These are phyloP conservation scores for Ilyonectria robusta DNA, from an alignment of 2,329 filamentous ascomycete genomes.

Conservation along the genomic window DNA sequence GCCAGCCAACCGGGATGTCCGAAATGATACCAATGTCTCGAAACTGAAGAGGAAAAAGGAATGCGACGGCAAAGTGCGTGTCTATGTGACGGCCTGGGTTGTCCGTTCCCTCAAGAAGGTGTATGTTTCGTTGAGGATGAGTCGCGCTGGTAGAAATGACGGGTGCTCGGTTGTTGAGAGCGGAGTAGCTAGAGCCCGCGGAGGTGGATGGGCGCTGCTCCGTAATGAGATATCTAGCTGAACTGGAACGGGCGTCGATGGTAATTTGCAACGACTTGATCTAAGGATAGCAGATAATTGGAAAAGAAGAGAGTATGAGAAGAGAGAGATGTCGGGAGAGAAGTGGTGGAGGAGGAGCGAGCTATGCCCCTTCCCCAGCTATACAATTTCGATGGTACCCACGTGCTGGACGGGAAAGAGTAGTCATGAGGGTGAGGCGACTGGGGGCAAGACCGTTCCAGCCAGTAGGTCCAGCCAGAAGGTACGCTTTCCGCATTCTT, in stretches of 20 bases:
- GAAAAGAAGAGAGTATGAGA: conserved; percentile 14
- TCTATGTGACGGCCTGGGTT: not conserved
- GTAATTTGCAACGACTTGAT: not conserved
- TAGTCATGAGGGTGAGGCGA: conserved; percentile 17
- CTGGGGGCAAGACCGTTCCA: conserved; percentile 18
- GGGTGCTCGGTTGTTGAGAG: conserved; percentile 7
- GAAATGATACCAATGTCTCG: conserved; percentile 28
- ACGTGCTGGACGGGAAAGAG: conserved; percentile 19
- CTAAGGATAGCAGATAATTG: conserved; percentile 12
- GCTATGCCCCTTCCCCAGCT: conserved; percentile 13
- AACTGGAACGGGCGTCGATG: not conserved
- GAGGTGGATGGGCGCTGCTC: not conserved
- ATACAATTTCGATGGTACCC: conserved; percentile 16
- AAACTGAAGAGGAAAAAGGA: conserved; percentile 10
- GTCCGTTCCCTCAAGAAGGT: not conserved
- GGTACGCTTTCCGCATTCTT: not conserved
- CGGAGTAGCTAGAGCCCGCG: conserved; percentile 3
- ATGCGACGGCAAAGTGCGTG: not conserved
- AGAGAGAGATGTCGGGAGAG: conserved; percentile 8
- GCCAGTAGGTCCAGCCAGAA: conserved; percentile 1
- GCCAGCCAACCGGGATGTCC: conserved; percentile 37
- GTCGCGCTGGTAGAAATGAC: not conserved
- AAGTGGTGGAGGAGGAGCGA: conserved; percentile 9
- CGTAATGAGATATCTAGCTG: not conserved
- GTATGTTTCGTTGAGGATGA: conserved; percentile 6